phyloP scores from a whole-genome alignment of 352 stramenopile species.

The Phytopythium mirpurense region DNA sequence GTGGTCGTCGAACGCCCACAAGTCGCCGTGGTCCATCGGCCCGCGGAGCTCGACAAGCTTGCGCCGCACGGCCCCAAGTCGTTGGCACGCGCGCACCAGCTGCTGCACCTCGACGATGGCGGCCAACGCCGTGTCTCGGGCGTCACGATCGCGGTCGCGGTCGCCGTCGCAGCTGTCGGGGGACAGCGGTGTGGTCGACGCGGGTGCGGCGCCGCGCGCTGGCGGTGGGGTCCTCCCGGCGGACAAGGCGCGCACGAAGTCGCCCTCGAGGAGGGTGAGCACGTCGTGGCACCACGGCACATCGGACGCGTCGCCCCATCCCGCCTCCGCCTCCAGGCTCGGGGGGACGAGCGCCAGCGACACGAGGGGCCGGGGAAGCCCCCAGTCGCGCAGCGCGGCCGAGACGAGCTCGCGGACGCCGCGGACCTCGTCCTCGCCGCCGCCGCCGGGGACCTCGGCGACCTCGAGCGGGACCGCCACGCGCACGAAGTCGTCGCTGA shows the following conservation, averaged over 20 bases:
- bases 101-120: background rate
- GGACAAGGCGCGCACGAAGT: background rate
- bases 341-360: background rate
- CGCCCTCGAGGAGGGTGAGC: background rate
- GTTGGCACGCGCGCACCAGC: background rate
- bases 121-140: background rate
- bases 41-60: constrained; percentile 4
- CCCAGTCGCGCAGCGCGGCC: constrained; percentile 13
- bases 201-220: too few species aligned
- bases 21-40: background rate
- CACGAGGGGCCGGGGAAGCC: constrained; percentile 9
- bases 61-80: background rate
- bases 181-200: background rate
- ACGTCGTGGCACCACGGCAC: background rate
- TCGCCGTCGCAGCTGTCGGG: too few species aligned
- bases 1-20: constrained; percentile 1
- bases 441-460: constrained; percentile 8
- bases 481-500: constrained; percentile 26
- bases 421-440: background rate
- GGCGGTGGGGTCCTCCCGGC: background rate
- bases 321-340: background rate
- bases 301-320: background rate
- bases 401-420: constrained; percentile 2
- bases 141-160: background rate
- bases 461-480: constrained; percentile 25